Conservation (phyloP, 805 yeast genomes). For the Lipomyces starkeyi region DNA sequence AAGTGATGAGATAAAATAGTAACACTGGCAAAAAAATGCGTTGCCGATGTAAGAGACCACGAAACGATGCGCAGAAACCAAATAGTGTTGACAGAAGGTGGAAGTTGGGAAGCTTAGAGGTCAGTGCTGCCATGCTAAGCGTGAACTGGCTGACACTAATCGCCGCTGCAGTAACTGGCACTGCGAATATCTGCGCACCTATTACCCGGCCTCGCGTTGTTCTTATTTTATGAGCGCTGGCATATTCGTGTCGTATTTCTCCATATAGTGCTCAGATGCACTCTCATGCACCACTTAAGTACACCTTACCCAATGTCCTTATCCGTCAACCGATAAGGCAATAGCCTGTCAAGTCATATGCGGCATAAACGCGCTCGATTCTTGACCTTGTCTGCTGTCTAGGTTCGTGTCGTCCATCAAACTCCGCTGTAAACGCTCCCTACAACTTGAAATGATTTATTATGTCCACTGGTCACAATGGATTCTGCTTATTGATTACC, state of each 20-base stretch:
- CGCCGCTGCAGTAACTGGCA: not conserved
- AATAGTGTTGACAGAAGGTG: slow-evolving; percentile 1
- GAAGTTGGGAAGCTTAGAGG: slow-evolving; percentile 2
- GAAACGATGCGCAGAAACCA: not conserved
- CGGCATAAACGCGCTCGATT: not conserved
- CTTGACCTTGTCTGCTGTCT: not conserved
- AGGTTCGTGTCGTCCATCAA: not conserved
- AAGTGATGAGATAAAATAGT: not conserved
- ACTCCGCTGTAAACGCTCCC: not conserved
- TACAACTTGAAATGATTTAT: not conserved
- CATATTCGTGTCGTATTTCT: not conserved
- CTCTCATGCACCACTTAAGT: not conserved
- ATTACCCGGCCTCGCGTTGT: not conserved
- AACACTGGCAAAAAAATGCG: slow-evolving; percentile 1
- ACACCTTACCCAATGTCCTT: slow-evolving; percentile 9
- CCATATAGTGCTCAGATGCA: not conserved
- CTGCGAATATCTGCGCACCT: slow-evolving; percentile 1
- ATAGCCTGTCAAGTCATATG: not conserved
- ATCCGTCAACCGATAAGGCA: not conserved
- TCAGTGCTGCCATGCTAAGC: not conserved
- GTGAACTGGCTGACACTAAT: slow-evolving; percentile 1
- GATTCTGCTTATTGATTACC: too few species aligned
- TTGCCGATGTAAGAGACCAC: not conserved
- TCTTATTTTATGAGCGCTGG: not conserved
- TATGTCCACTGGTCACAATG: not conserved